These are phyloP conservation scores for Eucalyptus sp. DNA, from an alignment of 345 rosid species.

Conservation along the genomic window DNA sequence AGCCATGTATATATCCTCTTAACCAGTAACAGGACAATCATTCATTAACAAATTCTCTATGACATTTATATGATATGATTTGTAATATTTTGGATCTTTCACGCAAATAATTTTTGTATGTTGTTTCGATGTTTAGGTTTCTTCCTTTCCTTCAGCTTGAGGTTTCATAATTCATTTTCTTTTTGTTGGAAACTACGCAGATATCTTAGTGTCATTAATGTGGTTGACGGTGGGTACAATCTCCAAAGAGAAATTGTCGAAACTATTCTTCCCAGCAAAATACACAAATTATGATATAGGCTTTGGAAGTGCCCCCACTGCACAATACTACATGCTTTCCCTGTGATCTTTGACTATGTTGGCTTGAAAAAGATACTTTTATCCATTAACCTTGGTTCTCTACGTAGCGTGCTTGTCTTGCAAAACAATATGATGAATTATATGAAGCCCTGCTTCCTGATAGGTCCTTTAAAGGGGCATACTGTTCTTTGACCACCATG, in stretches of 20 bases:
- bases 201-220: not conserved
- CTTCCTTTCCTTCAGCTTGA: not conserved
- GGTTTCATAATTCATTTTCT: not conserved
- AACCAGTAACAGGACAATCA: not conserved
- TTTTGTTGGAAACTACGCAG: not conserved
- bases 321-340: not conserved
- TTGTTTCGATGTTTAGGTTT: not conserved
- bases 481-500: not conserved
- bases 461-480: not conserved
- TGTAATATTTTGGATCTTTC: not conserved
- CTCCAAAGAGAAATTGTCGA: not conserved
- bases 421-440: not conserved
- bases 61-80: not conserved
- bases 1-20: not conserved
- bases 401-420: not conserved
- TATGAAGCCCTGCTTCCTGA: not conserved
- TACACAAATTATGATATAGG: not conserved
- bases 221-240: not conserved
- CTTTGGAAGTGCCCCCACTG: not conserved
- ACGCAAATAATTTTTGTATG: not conserved
- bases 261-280: not conserved
- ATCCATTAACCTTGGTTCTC: not conserved
- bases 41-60: not conserved
- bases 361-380: not conserved
- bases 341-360: not conserved